Base-by-base conservation (phyloP, 768 basidiomycete species). In the Glaciozyma martinii region DNA sequence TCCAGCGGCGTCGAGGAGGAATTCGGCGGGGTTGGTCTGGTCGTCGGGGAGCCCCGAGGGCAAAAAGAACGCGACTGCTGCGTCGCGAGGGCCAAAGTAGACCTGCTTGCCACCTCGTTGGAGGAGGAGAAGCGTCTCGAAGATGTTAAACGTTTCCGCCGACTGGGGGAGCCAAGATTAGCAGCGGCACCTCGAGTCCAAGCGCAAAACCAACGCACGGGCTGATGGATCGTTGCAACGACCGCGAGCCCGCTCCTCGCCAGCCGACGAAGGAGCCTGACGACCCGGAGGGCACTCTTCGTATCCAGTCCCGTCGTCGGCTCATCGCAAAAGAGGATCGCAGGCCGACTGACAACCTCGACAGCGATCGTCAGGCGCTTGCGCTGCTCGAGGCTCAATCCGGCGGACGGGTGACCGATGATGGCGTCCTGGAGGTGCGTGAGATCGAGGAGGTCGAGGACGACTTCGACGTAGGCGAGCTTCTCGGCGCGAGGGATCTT, bases 21-120 rank as follows among this genome's bases (percentile, higher is more conserved):
- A 67, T 59, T 71, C 70, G 59, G 66, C 70, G 0, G 63, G 66
- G 52, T 71, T 71, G 10, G 42, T 27, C 3, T 33, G 15, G 49
- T 32, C 30, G 27, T 42, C 49, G 0, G 32, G 40, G 3, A 50
- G 25, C 15, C 44, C 16, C 18, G 54, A 18, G 6, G 59, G 29
- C 9, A 42, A 83, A 78, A 91, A 88, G 75, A 87, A 88, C 64
- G 82, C 78, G 54, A 82, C 79, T 0, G 88, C 89, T 60, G 81
- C 76, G 56, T 81, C 77, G 5, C 84, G 83, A 12, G 93, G 59
- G 3, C 70, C 70, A 19, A 65, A 67, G 63, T 67, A 71, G n/a
- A 92, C 88, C 0, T 90, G 91, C 75, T 89, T 85, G 10, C 91
- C 91, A 2, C 91, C 91, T 21, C 80, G 79, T 71, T 90, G 85